Evolutionary conservation across 2,329 filamentous ascomycete genomes (phyloP).

Genomic region (Phialocephala subalpina): DNA sequence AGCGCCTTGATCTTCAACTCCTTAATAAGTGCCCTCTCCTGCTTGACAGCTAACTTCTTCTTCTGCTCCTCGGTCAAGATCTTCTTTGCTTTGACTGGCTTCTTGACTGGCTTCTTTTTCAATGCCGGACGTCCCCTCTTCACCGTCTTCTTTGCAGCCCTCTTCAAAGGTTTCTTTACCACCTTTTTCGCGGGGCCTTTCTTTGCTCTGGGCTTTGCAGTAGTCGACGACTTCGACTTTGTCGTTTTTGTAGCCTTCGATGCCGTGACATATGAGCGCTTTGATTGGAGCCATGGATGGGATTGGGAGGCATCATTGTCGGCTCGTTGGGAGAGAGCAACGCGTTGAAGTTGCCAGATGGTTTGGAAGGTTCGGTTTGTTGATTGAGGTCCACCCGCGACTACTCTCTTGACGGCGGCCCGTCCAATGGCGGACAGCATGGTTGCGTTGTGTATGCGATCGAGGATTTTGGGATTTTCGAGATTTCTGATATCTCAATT

Average conservation of each 20-base stretch:
- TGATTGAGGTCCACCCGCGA: constrained; percentile 35
- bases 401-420: constrained; percentile 40
- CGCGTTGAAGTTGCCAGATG: constrained; percentile 38
- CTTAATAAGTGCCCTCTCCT: constrained; percentile 28
- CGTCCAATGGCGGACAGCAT: constrained; percentile 46
- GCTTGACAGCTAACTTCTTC: constrained; percentile 39
- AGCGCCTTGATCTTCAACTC: constrained; percentile 29
- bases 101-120: constrained; percentile 39
- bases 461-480: constrained; percentile 2
- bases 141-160: constrained; percentile 39
- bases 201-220: constrained; percentile 28
- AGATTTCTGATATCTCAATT: constrained; percentile 17
- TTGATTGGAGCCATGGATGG: constrained; percentile 16
- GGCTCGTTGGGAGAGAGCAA: constrained; percentile 28
- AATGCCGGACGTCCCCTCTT: constrained; percentile 20
- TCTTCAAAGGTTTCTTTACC: constrained; percentile 35
- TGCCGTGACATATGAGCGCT: constrained; percentile 38
- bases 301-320: constrained; percentile 26
- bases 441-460: constrained; percentile 15
- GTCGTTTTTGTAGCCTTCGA: constrained; percentile 32
- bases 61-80: constrained; percentile 37
- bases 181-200: constrained; percentile 32
- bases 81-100: constrained; percentile 36
- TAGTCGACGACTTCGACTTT: constrained; percentile 38
- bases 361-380: constrained; percentile 37